Evolutionary conservation across 75 land plant genomes (phyloP).

Genomic region (Selaginella moellendorffii): DNA sequence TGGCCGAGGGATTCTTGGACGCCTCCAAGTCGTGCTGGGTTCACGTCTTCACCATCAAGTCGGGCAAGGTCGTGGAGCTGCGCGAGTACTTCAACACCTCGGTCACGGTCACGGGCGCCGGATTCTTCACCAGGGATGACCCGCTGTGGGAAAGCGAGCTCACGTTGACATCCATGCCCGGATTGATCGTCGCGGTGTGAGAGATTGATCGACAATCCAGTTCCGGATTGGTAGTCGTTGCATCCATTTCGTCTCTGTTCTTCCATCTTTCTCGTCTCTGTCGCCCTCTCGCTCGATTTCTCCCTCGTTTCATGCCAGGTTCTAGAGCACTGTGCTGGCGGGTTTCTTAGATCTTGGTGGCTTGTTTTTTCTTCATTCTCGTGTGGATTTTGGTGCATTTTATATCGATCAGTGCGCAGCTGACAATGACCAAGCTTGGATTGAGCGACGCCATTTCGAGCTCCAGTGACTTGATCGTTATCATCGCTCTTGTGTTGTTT

Average conservation of each 20-base stretch:
- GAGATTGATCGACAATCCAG: neutral
- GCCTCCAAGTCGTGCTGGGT: slow-evolving; percentile 41
- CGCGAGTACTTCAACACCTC: slow-evolving; percentile 77
- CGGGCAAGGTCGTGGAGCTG: slow-evolving; percentile 37
- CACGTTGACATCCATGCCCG: neutral
- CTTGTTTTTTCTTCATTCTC: too few species aligned
- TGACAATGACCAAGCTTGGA: too few species aligned
- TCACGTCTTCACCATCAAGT: slow-evolving; percentile 62
- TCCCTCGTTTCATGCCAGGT: too few species aligned
- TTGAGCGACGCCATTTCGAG: too few species aligned
- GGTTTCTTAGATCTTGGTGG: too few species aligned
- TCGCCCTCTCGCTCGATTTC: too few species aligned
- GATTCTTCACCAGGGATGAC: neutral
- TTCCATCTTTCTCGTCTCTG: too few species aligned
- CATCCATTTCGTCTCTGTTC: too few species aligned
- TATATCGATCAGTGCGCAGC: too few species aligned
- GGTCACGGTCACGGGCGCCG: slow-evolving; percentile 16
- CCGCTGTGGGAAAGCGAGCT: neutral
- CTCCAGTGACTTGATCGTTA: neutral
- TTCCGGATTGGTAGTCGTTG: too few species aligned
- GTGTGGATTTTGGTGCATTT: too few species aligned
- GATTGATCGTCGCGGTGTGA: neutral
- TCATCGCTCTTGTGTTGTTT: neutral
- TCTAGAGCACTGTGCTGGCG: too few species aligned
- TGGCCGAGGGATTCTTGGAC: slow-evolving; percentile 36